phyloP scores from a whole-genome alignment of 75 land plant genomes.

The Picea sitchensis region DNA sequence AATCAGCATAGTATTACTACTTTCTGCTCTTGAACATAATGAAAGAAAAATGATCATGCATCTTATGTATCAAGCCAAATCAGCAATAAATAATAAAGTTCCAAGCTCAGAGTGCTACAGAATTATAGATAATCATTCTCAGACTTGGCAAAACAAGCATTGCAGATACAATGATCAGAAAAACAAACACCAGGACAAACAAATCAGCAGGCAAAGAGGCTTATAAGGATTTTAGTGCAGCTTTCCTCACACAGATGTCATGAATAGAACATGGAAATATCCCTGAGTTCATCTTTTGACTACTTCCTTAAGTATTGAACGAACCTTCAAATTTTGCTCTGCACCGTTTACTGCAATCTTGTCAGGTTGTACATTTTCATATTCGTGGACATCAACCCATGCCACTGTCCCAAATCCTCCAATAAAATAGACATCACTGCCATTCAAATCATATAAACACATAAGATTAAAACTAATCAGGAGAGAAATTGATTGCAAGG shows the following conservation, averaged over 20 bases:
- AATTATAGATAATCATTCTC: background rate
- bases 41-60: background rate
- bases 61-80: background rate
- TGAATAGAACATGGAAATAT: background rate
- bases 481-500: background rate
- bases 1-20: background rate
- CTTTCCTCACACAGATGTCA: background rate
- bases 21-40: background rate
- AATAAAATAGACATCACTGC: constrained; percentile 90
- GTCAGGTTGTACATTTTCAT: constrained; percentile 74
- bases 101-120: constrained; percentile 2
- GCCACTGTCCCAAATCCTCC: constrained; percentile 99
- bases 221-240: background rate
- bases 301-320: background rate
- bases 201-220: background rate
- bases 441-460: background rate
- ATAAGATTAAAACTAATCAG: background rate
- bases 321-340: constrained; percentile 79
- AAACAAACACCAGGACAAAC: constrained; percentile 1
- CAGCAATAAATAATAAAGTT: background rate
- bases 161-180: background rate
- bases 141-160: background rate
- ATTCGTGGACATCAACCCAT: constrained; percentile 96
- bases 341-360: constrained; percentile 91
- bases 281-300: background rate